Conservation (phyloP, 202 grass and related monocot species). For the Saccharum hybrid region DNA sequence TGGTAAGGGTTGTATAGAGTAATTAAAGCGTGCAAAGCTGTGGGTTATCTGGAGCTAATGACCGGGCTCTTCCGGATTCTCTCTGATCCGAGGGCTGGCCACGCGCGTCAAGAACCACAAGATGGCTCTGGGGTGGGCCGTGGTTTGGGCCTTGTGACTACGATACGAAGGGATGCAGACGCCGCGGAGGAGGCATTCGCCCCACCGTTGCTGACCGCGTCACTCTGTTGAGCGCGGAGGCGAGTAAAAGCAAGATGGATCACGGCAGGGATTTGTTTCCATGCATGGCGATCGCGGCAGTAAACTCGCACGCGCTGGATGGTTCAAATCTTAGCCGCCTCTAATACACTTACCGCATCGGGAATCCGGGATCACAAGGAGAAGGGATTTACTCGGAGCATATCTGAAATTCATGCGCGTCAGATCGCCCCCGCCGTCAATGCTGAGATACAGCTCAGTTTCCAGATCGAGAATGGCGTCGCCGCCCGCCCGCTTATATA, state of each 20-base stretch:
- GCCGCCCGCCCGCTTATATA: slow-evolving; percentile 25
- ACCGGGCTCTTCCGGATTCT: no score
- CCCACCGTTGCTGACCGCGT: no score
- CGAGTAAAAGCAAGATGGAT: not conserved
- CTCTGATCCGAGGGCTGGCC: no score
- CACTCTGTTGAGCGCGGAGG: no score
- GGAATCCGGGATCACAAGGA: slow-evolving; percentile 12
- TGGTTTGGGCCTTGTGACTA: no score
- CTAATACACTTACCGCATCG: slow-evolving; percentile 11
- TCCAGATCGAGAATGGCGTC: slow-evolving; percentile 18
- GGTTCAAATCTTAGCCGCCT: slow-evolving; percentile 5
- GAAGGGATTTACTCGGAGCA: slow-evolving; percentile 29
- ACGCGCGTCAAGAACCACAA: no score
- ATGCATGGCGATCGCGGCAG: slow-evolving; percentile 8
- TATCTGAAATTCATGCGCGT: slow-evolving; percentile 7
- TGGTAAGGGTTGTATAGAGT: no score
- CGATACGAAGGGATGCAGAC: no score
- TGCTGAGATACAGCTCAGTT: slow-evolving; percentile 48
- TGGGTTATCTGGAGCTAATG: no score
- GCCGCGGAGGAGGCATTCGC: no score
- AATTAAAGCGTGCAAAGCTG: no score
- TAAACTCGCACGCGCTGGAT: not conserved
- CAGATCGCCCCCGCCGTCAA: slow-evolving; percentile 20
- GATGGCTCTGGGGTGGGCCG: no score
- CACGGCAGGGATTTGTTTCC: slow-evolving; percentile 12